Conservation (phyloP, 2,329 filamentous ascomycete species). For the Alternaria novae-zelandiae region DNA sequence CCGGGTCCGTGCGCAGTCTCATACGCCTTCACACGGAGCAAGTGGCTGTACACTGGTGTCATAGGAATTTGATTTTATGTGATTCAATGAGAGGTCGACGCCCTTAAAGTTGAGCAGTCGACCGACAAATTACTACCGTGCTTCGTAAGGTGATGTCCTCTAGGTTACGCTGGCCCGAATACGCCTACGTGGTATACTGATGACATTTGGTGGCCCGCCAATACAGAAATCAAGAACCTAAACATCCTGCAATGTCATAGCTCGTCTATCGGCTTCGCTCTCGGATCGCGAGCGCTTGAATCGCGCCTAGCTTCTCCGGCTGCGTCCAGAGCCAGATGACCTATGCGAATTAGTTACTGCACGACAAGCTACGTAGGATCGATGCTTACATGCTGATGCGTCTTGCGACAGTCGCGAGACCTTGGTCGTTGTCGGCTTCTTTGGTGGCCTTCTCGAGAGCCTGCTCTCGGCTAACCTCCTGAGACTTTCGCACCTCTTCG, state of each 20-base stretch:
- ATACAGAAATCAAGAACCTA: constrained; percentile 25
- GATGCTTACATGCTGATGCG: constrained; percentile 90
- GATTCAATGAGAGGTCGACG: constrained; percentile 30
- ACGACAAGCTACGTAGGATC: neutral
- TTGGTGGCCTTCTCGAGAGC: constrained; percentile 85
- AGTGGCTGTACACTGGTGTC: neutral
- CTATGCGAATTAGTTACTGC: constrained; percentile 33
- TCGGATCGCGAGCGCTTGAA: constrained; percentile 25
- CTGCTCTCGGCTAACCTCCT: constrained; percentile 78
- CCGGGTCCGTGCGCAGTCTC: constrained; percentile 25
- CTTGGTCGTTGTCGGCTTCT: constrained; percentile 91
- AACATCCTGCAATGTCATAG: constrained; percentile 7
- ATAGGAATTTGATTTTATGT: constrained; percentile 24
- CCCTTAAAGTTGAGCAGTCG: constrained; percentile 13
- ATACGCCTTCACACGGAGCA: neutral
- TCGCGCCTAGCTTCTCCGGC: constrained; percentile 39
- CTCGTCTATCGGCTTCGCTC: constrained; percentile 11
- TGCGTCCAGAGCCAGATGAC: constrained; percentile 51
- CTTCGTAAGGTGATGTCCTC: constrained; percentile 36
- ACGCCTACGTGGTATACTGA: constrained; percentile 37
- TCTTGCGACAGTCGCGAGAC: constrained; percentile 83
- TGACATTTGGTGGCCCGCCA: constrained; percentile 27
- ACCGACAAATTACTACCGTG: constrained; percentile 41
- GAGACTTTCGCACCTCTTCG: constrained; percentile 86
- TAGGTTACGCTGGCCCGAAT: constrained; percentile 35